Evolutionary conservation across 2,329 filamentous ascomycete genomes (phyloP).

Genomic region (Fusarium vanettenii): DNA sequence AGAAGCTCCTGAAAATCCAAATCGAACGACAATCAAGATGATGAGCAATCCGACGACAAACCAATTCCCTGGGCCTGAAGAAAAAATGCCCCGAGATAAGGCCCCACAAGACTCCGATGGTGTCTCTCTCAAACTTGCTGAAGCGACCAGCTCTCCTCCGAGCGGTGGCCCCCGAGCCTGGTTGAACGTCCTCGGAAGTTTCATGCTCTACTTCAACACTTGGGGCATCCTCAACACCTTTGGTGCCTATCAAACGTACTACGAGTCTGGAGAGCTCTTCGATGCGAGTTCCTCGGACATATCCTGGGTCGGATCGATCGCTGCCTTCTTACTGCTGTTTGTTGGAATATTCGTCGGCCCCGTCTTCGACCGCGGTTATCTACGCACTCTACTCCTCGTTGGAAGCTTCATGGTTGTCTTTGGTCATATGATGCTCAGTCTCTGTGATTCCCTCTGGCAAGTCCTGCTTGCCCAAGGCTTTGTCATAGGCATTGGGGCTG

Average conservation of each 20-base stretch:
- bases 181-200: not conserved
- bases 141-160: not conserved
- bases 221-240: conserved; percentile 61
- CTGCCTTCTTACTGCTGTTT: conserved; percentile 57
- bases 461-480: conserved; percentile 58
- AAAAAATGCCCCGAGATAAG: not conserved
- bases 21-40: not conserved
- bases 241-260: conserved; percentile 68
- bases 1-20: not conserved
- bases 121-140: not conserved
- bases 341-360: conserved; percentile 52
- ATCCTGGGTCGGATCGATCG: conserved; percentile 58
- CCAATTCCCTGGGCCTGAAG: not conserved
- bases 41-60: not conserved
- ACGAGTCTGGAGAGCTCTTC: conserved; percentile 49
- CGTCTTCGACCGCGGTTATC: conserved; percentile 60
- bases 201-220: conserved; percentile 63
- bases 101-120: not conserved
- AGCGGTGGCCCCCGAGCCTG: not conserved
- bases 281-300: conserved; percentile 49
- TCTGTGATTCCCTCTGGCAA: conserved; percentile 57
- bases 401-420: conserved; percentile 58
- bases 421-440: conserved; percentile 57
- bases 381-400: conserved; percentile 52
- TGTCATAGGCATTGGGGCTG: conserved; percentile 57